A percentile compares a stretch with the other conserved stretches of the same genome.
Conservation (phyloP, 2,329 filamentous ascomycete species). For the Colletotrichum higginsianum region DNA sequence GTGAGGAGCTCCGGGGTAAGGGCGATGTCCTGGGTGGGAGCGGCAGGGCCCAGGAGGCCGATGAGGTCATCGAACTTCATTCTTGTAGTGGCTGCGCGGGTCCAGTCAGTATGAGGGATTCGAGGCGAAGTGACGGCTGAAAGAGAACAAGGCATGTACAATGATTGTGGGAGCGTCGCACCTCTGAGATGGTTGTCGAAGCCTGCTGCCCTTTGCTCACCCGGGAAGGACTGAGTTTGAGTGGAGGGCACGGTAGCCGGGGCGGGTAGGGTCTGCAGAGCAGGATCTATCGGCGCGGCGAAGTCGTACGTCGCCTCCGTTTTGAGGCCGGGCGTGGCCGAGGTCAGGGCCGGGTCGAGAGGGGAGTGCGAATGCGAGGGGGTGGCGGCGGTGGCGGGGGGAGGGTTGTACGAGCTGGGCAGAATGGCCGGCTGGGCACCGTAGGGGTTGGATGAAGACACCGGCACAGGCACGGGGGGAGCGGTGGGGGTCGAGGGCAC, state of each 20-base stretch:
- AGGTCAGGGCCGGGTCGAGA: conserved; percentile 46
- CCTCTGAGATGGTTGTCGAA: conserved; percentile 63
- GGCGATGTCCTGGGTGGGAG: conserved; percentile 68
- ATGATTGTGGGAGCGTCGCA: conserved; percentile 56
- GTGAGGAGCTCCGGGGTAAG: conserved; percentile 68
- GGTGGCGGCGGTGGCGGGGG: conserved; percentile 37
- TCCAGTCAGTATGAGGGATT: conserved; percentile 60
- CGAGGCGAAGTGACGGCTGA: conserved; percentile 46
- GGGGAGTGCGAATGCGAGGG: conserved; percentile 43
- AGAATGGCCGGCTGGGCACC: conserved; percentile 62
- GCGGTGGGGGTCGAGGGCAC: conserved; percentile 44
- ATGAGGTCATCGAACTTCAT: conserved; percentile 84
- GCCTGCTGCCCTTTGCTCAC: conserved; percentile 41
- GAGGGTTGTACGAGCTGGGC: conserved; percentile 56
- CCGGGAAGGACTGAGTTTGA: conserved; percentile 49
- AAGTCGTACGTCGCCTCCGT: conserved; percentile 67
- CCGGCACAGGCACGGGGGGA: conserved; percentile 46
- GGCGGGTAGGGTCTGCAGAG: conserved; percentile 65
- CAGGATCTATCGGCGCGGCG: conserved; percentile 75
- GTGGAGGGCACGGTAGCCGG: conserved; percentile 50
- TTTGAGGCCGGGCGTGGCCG: conserved; percentile 53
- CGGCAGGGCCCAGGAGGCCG: conserved; percentile 70
- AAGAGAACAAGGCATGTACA: conserved; percentile 49
- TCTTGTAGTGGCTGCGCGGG: conserved; percentile 70
- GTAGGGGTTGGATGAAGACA: conserved; percentile 57